Conservation (phyloP, 1,139 yeast species). For the Trichomonascaceae sp. region DNA sequence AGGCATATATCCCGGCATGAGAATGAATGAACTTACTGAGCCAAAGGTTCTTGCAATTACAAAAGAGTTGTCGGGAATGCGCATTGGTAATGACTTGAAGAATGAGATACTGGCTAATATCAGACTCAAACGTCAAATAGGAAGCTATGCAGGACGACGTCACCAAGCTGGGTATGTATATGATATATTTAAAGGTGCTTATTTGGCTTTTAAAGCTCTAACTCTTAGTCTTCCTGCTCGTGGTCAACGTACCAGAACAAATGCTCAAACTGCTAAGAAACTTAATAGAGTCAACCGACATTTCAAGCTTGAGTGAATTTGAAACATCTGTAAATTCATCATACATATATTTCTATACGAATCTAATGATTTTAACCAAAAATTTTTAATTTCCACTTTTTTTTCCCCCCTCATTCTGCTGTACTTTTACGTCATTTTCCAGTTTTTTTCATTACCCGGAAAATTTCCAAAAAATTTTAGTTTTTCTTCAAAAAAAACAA, state of each 20-base stretch:
- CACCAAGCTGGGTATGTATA: constrained; percentile 58
- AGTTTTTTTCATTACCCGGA: neutral
- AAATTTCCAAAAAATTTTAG: neutral
- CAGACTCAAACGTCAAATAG: constrained; percentile 70
- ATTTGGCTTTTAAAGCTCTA: neutral
- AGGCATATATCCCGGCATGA: constrained; percentile 88
- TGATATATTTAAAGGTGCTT: neutral
- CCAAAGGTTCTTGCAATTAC: constrained; percentile 81
- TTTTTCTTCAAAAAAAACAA: neutral
- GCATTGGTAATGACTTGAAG: constrained; percentile 80
- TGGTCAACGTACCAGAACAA: constrained; percentile 90
- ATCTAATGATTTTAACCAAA: neutral
- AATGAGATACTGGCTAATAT: constrained; percentile 77
- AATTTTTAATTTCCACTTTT: neutral
- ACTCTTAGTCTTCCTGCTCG: constrained; percentile 55
- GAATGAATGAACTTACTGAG: constrained; percentile 88
- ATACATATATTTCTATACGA: neutral
- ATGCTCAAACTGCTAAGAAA: constrained; percentile 82
- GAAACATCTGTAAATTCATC: neutral
- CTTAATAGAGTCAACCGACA: constrained; percentile 73
- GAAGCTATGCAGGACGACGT: constrained; percentile 83
- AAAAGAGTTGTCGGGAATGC: constrained; percentile 75
- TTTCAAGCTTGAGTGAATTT: constrained; percentile 28
- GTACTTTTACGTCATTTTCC: neutral
- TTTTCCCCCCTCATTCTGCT: neutral